Conservation (phyloP, 1,284 basidiomycete species). For the Cutaneotrichosporon cavernicola region DNA sequence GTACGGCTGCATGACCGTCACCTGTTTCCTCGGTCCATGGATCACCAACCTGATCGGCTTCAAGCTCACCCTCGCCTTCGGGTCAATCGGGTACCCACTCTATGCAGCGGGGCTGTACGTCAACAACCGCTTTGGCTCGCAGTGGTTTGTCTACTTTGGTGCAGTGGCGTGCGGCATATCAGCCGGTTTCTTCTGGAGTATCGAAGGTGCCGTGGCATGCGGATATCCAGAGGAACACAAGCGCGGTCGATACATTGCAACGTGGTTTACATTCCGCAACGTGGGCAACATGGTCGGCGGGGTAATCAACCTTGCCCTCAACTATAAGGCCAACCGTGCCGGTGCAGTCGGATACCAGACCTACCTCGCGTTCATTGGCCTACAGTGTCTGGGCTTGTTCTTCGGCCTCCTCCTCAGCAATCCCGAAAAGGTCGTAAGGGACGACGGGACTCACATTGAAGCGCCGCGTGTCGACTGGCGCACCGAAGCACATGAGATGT, state of each 20-base stretch:
- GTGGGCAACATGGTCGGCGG: constrained; percentile 39
- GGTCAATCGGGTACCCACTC: constrained; percentile 36
- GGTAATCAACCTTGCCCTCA: constrained; percentile 29
- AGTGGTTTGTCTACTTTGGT: constrained; percentile 41
- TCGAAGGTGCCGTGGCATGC: constrained; percentile 17
- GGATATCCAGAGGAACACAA: constrained; percentile 20
- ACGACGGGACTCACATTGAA: constrained; percentile 34
- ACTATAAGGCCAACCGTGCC: constrained; percentile 20
- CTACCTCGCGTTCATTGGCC: constrained; percentile 40
- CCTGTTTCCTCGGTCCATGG: constrained; percentile 17
- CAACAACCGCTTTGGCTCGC: constrained; percentile 31
- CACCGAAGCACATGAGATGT: constrained; percentile 30
- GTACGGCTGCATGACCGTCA: constrained; percentile 29
- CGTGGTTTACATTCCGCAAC: constrained; percentile 40
- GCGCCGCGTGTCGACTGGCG: constrained; percentile 22
- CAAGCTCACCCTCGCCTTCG: constrained; percentile 41
- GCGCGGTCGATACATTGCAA: constrained; percentile 30
- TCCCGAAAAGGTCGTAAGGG: constrained; percentile 31
- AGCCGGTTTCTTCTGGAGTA: constrained; percentile 43
- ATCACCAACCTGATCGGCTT: constrained; percentile 28
- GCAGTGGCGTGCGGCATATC: constrained; percentile 37
- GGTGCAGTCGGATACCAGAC: constrained; percentile 33
- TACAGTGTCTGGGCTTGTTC: constrained; percentile 32
- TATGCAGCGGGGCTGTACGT: constrained; percentile 45
- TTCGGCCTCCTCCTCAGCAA: constrained; percentile 29